Evolutionary conservation across 768 basidiomycete species (phyloP).

Genomic region (Mrakia hoshinonis): DNA sequence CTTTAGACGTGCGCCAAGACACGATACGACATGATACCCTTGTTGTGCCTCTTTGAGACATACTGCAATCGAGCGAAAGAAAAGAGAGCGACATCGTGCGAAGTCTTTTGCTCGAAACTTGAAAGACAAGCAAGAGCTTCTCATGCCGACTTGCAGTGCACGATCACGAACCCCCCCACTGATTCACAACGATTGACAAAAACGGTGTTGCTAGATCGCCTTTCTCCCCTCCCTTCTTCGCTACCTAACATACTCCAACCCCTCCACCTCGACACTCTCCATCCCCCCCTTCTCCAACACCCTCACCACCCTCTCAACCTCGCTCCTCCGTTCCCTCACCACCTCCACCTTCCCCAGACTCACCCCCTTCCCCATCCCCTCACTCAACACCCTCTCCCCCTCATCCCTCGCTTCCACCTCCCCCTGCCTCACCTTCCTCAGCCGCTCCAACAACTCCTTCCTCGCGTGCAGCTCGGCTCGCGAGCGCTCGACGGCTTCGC

Average conservation of each 20-base stretch:
- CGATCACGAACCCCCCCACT: no score
- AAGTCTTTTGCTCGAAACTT: no score
- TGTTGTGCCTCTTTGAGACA: no score
- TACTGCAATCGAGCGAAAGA: no score
- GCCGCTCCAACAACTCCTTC: background rate
- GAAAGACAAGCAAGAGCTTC: no score
- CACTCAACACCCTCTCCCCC: background rate
- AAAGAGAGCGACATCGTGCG: no score
- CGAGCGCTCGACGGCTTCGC: background rate
- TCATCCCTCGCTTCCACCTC: background rate
- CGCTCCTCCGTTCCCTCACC: background rate
- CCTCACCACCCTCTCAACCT: background rate
- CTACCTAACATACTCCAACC: background rate
- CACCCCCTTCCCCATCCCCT: background rate
- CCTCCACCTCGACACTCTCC: background rate
- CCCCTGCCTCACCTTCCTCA: background rate
- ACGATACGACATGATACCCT: no score
- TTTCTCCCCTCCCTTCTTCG: no score
- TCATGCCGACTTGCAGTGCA: no score
- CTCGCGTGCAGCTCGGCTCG: background rate
- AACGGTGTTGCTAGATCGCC: no score
- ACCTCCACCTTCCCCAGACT: background rate
- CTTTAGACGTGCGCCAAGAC: no score
- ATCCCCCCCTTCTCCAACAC: background rate
- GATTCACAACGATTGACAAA: no score